A percentile compares a stretch with the other conserved stretches of the same genome.
Evolutionary conservation across 2,329 filamentous ascomycete species (phyloP).

Genomic region (Fusarium sp.): DNA sequence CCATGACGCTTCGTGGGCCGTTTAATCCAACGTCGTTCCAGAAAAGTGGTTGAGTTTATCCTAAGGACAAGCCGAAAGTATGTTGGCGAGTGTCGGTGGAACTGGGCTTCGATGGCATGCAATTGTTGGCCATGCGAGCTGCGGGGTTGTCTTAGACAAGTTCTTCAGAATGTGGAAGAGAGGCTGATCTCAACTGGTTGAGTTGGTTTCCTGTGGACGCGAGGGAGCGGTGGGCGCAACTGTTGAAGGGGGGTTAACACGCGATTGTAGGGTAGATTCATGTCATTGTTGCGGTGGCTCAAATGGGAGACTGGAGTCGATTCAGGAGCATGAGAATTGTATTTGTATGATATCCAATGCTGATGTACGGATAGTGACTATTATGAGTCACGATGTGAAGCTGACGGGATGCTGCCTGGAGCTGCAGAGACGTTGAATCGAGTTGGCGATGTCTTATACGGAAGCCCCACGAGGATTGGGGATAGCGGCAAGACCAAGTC

Average conservation of each 20-base stretch:
- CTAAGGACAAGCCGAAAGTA: constrained; percentile 35
- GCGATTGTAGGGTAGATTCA: constrained; percentile 18
- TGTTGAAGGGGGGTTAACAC: constrained; percentile 20
- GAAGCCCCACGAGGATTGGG: neutral
- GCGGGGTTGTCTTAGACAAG: constrained; percentile 42
- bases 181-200: constrained; percentile 23
- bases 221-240: constrained; percentile 29
- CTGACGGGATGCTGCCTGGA: constrained; percentile 24
- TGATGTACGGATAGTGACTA: no score
- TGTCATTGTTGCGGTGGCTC: constrained; percentile 20
- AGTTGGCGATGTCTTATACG: neutral
- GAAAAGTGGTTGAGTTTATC: constrained; percentile 33
- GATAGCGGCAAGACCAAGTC: constrained; percentile 5
- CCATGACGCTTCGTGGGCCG: constrained; percentile 31
- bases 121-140: constrained; percentile 18
- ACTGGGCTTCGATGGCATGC: constrained; percentile 10
- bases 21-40: constrained; percentile 30
- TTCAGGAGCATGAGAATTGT: neutral
- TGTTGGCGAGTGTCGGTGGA: constrained; percentile 29
- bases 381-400: constrained; percentile 22
- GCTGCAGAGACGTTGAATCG: constrained; percentile 27
- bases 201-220: constrained; percentile 10
- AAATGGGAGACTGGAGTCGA: constrained; percentile 2
- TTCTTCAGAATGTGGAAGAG: constrained; percentile 16
- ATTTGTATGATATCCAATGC: neutral